A percentile compares a stretch with the other conserved stretches of the same genome.
Evolutionary conservation across 495 filamentous ascomycete genomes (phyloP).

Genomic region (Pyrenopolyporus hunteri): DNA sequence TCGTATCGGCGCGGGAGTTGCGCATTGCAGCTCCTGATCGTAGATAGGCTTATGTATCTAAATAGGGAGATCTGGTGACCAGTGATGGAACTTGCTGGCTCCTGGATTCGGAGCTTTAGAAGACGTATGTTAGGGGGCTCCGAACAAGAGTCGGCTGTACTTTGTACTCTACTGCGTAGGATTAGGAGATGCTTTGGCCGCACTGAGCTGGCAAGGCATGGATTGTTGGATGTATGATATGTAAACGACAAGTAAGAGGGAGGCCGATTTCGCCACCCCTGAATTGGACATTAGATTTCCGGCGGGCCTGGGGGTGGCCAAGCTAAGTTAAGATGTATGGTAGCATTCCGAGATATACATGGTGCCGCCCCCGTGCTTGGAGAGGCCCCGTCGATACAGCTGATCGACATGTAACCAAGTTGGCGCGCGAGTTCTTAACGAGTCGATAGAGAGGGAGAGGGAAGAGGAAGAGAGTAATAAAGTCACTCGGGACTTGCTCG

Average conservation of each 20-base stretch:
- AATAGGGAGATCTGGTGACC: background rate
- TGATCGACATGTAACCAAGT: constrained; percentile 31
- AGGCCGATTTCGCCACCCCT: constrained; percentile 37
- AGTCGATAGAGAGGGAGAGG: no score
- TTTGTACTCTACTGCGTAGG: constrained; percentile 3
- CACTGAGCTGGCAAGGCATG: constrained; percentile 13
- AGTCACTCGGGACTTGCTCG: constrained; percentile 28
- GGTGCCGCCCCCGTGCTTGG: constrained; percentile 21
- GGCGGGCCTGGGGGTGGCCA: constrained; percentile 25
- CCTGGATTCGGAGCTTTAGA: constrained; percentile 3
- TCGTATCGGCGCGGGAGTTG: constrained; percentile 8
- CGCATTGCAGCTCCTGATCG: constrained; percentile 17
- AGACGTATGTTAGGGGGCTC: background rate
- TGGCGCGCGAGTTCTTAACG: constrained; percentile 24
- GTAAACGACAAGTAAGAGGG: constrained; percentile 14
- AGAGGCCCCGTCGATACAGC: constrained; percentile 28
- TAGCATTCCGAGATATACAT: constrained; percentile 38
- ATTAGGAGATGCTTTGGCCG: background rate
- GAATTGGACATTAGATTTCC: constrained; percentile 22
- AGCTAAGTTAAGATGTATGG: constrained; percentile 35
- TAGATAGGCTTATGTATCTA: background rate
- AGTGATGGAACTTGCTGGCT: background rate
- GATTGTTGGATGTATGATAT: constrained; percentile 7
- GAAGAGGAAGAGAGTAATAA: constrained; percentile 28
- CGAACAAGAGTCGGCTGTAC: constrained; percentile 5